Percentiles rank a stretch among this genome's conserved stretches.
phyloP scores from a whole-genome alignment of 2,329 filamentous ascomycete genomes.

The Penicillium sp. region DNA sequence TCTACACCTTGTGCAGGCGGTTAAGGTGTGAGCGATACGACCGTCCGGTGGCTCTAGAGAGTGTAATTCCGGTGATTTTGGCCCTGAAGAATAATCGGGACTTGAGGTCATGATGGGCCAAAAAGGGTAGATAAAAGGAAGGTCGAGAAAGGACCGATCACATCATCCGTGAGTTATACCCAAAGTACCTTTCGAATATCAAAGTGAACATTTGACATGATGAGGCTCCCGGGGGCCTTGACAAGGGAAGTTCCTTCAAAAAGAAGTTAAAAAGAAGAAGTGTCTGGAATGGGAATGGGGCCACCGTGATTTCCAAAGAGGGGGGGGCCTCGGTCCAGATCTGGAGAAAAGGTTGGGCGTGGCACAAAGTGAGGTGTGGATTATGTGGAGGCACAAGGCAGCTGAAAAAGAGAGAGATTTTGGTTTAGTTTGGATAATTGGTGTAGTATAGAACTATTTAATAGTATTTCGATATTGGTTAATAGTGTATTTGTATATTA shows the following conservation, averaged over 20 bases:
- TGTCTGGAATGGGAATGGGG: background rate
- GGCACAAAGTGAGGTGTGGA: background rate
- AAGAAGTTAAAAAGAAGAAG: background rate
- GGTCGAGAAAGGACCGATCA: constrained; percentile 12
- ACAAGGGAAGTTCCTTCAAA: background rate
- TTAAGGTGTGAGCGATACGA: constrained; percentile 50
- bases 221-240: constrained; percentile 7
- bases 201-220: constrained; percentile 21
- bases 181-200: constrained; percentile 11
- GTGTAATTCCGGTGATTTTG: constrained; percentile 28
- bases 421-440: background rate
- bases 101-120: constrained; percentile 27
- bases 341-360: constrained; percentile 15
- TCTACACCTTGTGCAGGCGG: constrained; percentile 52
- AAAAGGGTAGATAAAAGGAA: constrained; percentile 9
- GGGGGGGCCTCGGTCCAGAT: constrained; percentile 22
- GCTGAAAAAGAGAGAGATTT: constrained; percentile 5
- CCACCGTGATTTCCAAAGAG: constrained; percentile 2
- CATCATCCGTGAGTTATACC: constrained; percentile 16
- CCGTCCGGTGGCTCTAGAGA: constrained; percentile 34
- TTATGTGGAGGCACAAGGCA: constrained; percentile 2
- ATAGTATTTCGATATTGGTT: background rate
- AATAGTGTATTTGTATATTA: background rate
- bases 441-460: background rate
- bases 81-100: constrained; percentile 15